Base-by-base conservation (phyloP, 2,329 filamentous ascomycete species). In the Ophiocordyceps camponoti-rufipedis region DNA sequence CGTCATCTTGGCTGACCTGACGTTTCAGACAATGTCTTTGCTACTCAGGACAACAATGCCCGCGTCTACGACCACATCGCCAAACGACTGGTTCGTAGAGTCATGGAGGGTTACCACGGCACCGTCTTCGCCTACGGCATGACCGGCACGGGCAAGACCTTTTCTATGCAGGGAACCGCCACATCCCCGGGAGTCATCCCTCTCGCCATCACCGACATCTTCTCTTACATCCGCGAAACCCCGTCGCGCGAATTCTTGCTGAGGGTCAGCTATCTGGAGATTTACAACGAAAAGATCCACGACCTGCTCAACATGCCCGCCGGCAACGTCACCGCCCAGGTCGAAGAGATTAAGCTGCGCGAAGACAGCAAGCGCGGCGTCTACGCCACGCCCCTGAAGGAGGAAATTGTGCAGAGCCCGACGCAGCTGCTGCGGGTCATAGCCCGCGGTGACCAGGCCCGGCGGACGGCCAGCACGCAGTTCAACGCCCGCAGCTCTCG, bases 111-210 rank as follows among this genome's bases (percentile, higher is more conserved):
- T 40, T 98, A 96, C 60, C 89, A 96, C 57, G 91, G 89, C 48
- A 98, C 91, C 1, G 91, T 98, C 23, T 96, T 98, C 60, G 89
- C 89, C 16, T 98, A 98, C 61, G 91, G 91, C 58, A 96, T 96
- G 88, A 98, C 91, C 4, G 91, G 91, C 50, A 96, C 91, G 0
- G 91, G 91, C 53, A 98, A 98, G 68, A 98, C 91, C 1, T 98
- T 96, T 61, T 96, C 89, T 38, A 98, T 98, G 91, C 91, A 98
- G 67, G 91, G 91, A 54, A 98, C 91, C 11, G 87, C 88, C 42
- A 85, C 85, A 3, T 94, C 87, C 38, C 91, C 91, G 1, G 91
- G 91, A 66, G 91, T 98, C 28, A 98, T 98, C 46, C 91, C 91
- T 7, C 71, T 96, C 38, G 91, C 91, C 38, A 96, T 98, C 54